Evolutionary conservation across 2,329 filamentous ascomycete genomes (phyloP).

Genomic region (Sporothrix inflata): DNA sequence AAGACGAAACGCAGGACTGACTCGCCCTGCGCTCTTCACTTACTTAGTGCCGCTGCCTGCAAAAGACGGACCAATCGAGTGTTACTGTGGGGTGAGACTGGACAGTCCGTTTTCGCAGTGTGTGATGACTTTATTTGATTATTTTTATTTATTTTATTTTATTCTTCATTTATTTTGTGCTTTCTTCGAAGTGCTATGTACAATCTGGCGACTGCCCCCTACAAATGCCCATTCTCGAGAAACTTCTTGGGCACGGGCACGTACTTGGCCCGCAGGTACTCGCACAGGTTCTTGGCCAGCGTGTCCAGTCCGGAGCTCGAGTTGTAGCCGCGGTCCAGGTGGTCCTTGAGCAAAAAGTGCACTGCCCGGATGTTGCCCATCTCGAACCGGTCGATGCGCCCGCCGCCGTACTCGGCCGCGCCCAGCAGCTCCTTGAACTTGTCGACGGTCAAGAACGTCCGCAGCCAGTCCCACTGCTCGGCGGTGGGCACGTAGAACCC

Average conservation of each 20-base stretch:
- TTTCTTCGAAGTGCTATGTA: not conserved
- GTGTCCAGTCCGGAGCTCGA: constrained; percentile 53
- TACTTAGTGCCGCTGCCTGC: not conserved
- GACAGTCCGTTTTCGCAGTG: not conserved
- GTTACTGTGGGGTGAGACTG: not conserved
- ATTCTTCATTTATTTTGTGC: not conserved
- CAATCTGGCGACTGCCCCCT: not conserved
- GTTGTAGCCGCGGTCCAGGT: constrained; percentile 51
- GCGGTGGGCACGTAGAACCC: constrained; percentile 45
- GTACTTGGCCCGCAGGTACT: constrained; percentile 38
- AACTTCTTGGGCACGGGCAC: constrained; percentile 28
- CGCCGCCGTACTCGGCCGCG: constrained; percentile 46
- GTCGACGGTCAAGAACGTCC: constrained; percentile 41
- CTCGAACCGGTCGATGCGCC: constrained; percentile 49
- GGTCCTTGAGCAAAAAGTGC: constrained; percentile 47
- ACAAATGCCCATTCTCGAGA: constrained; percentile 25
- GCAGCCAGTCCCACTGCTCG: constrained; percentile 48
- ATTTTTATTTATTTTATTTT: not conserved
- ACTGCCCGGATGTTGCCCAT: constrained; percentile 44
- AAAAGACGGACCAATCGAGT: constrained; percentile 1
- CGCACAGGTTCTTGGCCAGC: constrained; percentile 56
- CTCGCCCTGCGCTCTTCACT: not conserved
- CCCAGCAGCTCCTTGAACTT: constrained; percentile 47
- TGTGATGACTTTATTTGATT: not conserved
- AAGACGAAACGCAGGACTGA: not conserved